phyloP scores from a whole-genome alignment of 2,329 filamentous ascomycete genomes.

The Metarhizium rileyi region DNA sequence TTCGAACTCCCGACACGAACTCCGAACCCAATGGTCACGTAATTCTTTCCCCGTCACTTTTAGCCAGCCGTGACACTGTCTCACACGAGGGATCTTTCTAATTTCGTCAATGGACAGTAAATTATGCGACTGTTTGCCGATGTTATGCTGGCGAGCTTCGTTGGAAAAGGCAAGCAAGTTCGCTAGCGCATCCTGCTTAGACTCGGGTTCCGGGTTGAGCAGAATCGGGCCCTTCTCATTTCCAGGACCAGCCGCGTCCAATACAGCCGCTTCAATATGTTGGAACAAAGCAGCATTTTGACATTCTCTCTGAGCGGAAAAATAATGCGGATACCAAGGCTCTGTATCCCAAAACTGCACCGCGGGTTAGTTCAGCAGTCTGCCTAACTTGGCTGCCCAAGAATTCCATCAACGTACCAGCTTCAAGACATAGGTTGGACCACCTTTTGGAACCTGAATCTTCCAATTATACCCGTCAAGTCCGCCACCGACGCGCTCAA shows the following conservation, averaged over 20 bases:
- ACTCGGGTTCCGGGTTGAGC: background rate
- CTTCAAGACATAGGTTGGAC: slow-evolving; percentile 1
- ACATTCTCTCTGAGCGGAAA: slow-evolving; percentile 2
- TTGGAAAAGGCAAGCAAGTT: slow-evolving; percentile 3
- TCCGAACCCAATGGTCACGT: background rate
- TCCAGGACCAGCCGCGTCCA: background rate
- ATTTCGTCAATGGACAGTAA: background rate
- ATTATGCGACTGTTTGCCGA: background rate
- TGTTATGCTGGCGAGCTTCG: slow-evolving; percentile 2
- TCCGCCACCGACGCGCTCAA: background rate
- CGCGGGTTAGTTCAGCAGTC: background rate
- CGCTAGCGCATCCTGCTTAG: background rate
- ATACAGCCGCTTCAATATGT: background rate
- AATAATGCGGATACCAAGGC: background rate
- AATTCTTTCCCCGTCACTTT: background rate
- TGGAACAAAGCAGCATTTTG: slow-evolving; percentile 3
- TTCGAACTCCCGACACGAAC: background rate
- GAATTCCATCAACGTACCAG: background rate
- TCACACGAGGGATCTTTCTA: background rate
- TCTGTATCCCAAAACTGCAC: slow-evolving; percentile 1
- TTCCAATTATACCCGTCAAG: slow-evolving; percentile 3
- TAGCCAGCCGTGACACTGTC: background rate
- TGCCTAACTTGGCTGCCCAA: background rate
- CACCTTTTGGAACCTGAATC: background rate
- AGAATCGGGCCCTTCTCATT: background rate